Percentiles rank a stretch among this genome's conserved stretches.
Conservation (phyloP, 23 red algal genomes). For the Gracilaria gracilis region DNA sequence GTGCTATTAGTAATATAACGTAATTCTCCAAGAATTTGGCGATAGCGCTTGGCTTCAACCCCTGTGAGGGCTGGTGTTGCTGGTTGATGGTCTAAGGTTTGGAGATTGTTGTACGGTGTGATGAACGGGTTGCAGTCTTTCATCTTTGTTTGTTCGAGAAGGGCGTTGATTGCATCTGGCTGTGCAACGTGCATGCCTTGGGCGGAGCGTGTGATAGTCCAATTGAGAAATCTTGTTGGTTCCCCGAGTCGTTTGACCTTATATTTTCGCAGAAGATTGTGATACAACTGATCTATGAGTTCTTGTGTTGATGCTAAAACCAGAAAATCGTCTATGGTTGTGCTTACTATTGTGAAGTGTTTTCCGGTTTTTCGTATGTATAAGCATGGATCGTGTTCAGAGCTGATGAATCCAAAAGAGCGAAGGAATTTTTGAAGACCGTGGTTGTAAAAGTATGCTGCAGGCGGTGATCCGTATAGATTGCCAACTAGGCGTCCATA, state of each 20-base stretch:
- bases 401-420: not conserved
- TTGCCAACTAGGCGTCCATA: slow-evolving; percentile 1
- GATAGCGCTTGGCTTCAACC: not conserved
- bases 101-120: not conserved
- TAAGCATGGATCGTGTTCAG: slow-evolving; percentile 5
- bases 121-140: not conserved
- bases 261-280: not conserved
- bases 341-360: not conserved
- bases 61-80: not conserved
- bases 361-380: not conserved
- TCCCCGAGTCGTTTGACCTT: not conserved
- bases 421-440: not conserved
- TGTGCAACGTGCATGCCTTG: not conserved
- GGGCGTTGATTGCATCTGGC: not conserved
- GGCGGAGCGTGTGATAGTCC: not conserved
- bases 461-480: slow-evolving; percentile 11
- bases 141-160: not conserved
- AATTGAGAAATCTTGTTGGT: not conserved
- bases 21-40: slow-evolving; percentile 26
- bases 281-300: slow-evolving; percentile 7
- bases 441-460: slow-evolving; percentile 1
- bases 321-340: slow-evolving; percentile 4
- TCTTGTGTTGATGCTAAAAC: not conserved
- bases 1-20: slow-evolving; percentile 15
- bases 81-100: not conserved